Percentiles rank a stretch among this genome's conserved stretches.
These are phyloP conservation scores for Dendryphion nanum DNA, from an alignment of 2,329 filamentous ascomycete species.

Conservation along the genomic window DNA sequence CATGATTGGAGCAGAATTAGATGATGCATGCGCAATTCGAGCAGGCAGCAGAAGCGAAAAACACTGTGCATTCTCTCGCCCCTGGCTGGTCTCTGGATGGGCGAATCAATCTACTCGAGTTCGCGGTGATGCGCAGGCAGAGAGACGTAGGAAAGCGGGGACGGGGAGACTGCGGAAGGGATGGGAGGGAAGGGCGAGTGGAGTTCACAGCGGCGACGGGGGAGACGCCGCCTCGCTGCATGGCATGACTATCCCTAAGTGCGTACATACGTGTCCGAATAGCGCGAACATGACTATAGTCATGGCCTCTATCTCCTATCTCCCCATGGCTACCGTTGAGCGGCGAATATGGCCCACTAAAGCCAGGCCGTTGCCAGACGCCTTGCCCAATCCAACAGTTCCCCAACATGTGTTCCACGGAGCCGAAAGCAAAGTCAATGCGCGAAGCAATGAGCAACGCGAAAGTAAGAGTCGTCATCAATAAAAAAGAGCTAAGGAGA, in stretches of 20 bases:
- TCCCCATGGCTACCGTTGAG: too few relatives aligned
- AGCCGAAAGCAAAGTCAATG: not conserved
- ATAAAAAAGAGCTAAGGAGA: constrained; percentile 1
- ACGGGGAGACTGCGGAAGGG: too few relatives aligned
- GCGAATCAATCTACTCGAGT: constrained; percentile 3
- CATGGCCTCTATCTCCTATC: not conserved
- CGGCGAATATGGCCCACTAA: too few relatives aligned
- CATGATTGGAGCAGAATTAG: constrained; percentile 5
- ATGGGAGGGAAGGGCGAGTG: too few relatives aligned
- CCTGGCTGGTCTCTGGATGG: too few relatives aligned
- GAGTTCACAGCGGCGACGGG: too few relatives aligned
- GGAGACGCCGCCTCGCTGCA: too few relatives aligned
- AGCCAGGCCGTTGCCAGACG: too few relatives aligned
- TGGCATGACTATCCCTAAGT: constrained; percentile 11
- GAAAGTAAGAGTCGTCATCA: not conserved
- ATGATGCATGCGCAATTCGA: too few relatives aligned
- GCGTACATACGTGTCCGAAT: constrained; percentile 27
- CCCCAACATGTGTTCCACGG: not conserved
- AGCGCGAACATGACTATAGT: constrained; percentile 5
- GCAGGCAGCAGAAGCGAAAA: not conserved
- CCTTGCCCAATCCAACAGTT: not conserved
- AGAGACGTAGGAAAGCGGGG: constrained; percentile 12
- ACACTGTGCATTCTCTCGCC: too few relatives aligned
- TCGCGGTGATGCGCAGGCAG: constrained; percentile 3
- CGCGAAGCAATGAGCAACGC: not conserved